Conservation (phyloP, 225 moss, liverwort and hornwort species). For the Straminergon stramineum region DNA sequence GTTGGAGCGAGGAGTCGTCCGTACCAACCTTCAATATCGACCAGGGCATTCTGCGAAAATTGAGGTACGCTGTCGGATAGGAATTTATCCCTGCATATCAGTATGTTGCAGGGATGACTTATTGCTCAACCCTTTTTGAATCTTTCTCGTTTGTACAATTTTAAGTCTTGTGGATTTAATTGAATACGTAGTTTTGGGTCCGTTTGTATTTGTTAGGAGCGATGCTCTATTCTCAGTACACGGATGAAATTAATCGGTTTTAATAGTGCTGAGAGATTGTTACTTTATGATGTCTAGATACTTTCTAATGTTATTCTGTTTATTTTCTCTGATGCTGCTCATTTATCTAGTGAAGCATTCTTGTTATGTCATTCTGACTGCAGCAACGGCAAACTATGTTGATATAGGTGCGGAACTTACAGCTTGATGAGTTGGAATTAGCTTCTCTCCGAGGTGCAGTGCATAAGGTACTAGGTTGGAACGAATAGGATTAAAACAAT, state of each 20-base stretch:
- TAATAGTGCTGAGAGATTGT: background rate
- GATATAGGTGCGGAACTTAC: conserved; percentile 84
- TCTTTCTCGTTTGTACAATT: background rate
- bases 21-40: conserved; percentile 68
- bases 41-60: conserved; percentile 89
- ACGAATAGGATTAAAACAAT: background rate
- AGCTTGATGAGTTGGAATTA: conserved; percentile 94
- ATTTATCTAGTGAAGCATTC: background rate
- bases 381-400: background rate
- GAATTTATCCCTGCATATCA: background rate
- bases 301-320: background rate
- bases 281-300: background rate
- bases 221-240: background rate
- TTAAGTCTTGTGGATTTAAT: background rate
- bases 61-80: conserved; percentile 46
- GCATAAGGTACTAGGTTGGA: conserved; percentile 54
- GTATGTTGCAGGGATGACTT: background rate
- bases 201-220: background rate
- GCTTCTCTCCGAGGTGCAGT: conserved; percentile 96
- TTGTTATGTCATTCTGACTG: conserved; percentile 4
- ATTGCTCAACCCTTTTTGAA: background rate
- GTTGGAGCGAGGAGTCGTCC: conserved; percentile 76
- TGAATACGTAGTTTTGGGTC: background rate
- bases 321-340: background rate
- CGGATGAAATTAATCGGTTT: background rate